Percentiles rank a stretch among this genome's conserved stretches.
phyloP scores from a whole-genome alignment of 106 monocot genomes.

The Narthecium ossifragum region DNA sequence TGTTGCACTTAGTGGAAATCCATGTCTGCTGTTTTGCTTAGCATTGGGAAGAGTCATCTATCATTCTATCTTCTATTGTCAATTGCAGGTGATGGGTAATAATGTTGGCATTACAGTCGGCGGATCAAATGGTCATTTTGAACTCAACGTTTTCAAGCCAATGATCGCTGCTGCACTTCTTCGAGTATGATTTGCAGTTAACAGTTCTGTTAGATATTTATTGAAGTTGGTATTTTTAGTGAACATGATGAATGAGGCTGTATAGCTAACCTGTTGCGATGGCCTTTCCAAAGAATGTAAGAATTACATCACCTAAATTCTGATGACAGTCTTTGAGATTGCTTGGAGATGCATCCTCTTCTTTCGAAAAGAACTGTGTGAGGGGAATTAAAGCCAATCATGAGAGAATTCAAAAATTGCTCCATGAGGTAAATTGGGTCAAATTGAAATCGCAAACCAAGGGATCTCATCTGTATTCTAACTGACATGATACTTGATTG shows the following conservation, averaged over 20 bases:
- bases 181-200: conserved; percentile 57
- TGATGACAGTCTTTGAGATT: conserved; percentile 73
- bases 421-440: conserved; percentile 62
- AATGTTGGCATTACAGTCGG: conserved; percentile 84
- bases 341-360: conserved; percentile 84
- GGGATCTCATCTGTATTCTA: too few relatives aligned
- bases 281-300: too few relatives aligned
- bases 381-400: conserved; percentile 89
- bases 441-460: not conserved
- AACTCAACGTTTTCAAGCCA: conserved; percentile 94
- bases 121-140: conserved; percentile 99
- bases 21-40: too few relatives aligned
- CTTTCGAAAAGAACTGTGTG: conserved; percentile 98
- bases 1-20: too few relatives aligned
- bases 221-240: too few relatives aligned
- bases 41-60: too few relatives aligned
- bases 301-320: too few relatives aligned
- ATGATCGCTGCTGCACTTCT: conserved; percentile 84
- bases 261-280: too few relatives aligned
- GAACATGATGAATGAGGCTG: too few relatives aligned
- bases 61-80: too few relatives aligned
- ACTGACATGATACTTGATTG: too few relatives aligned
- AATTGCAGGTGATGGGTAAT: conserved; percentile 92
- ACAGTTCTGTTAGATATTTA: too few relatives aligned
- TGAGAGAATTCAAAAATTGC: conserved; percentile 74